Evolutionary conservation across 257 asterid species (phyloP).

Genomic region (Nicotiana knightiana): DNA sequence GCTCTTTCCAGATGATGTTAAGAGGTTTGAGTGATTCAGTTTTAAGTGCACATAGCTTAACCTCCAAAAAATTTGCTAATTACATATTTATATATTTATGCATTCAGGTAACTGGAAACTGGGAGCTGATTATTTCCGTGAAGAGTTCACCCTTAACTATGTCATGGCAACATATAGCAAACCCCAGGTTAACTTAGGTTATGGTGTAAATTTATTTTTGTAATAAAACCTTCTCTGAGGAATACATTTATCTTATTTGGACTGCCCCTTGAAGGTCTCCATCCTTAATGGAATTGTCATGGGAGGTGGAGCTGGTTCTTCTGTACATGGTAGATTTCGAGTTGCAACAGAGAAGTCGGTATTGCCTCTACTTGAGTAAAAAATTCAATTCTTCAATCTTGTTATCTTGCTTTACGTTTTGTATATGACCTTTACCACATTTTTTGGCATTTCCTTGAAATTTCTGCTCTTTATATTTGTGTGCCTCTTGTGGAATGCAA

Average conservation of each 20-base stretch:
- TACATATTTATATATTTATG: not conserved
- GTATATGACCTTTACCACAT: not conserved
- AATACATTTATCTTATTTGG: not conserved
- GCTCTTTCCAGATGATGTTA: not conserved
- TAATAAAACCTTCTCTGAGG: not conserved
- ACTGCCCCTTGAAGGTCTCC: constrained; percentile 52
- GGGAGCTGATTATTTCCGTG: constrained; percentile 56
- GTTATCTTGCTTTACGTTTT: not conserved
- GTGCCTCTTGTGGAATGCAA: not conserved
- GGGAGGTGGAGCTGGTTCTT: constrained; percentile 97
- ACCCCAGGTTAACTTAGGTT: constrained; percentile 58
- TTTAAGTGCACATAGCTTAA: not conserved
- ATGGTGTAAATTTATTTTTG: not conserved
- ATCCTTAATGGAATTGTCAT: constrained; percentile 88
- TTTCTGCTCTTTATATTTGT: not conserved
- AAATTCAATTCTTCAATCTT: not conserved
- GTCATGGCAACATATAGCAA: constrained; percentile 72
- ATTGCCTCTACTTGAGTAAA: constrained; percentile 8
- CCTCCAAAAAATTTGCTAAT: not conserved
- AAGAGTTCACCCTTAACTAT: constrained; percentile 65
- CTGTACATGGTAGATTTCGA: constrained; percentile 86
- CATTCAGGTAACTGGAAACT: constrained; percentile 67
- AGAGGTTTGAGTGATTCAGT: not conserved
- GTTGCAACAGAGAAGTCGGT: constrained; percentile 91
- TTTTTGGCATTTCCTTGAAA: not conserved